A percentile compares a stretch with the other conserved stretches of the same genome.
These are phyloP conservation scores for Patellifolia procumbens DNA, from an alignment of 179 eudicot genomes.

Conservation along the genomic window DNA sequence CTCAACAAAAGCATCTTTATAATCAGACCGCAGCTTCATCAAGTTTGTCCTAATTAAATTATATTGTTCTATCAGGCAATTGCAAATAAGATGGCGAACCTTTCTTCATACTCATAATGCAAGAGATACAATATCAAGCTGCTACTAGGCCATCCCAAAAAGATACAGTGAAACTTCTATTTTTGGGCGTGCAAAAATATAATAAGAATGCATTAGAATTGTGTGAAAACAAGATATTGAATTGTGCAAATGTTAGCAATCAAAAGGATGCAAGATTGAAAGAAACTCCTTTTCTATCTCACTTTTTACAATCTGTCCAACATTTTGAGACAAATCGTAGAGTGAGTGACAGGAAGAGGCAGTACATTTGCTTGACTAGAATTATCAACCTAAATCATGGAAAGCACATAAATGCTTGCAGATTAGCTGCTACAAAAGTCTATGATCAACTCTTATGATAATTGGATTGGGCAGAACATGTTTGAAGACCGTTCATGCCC, in stretches of 20 bases:
- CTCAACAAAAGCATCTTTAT: conserved; percentile 90
- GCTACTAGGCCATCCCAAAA: neutral
- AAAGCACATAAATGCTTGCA: neutral
- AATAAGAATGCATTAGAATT: neutral
- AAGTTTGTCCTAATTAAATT: conserved; percentile 75
- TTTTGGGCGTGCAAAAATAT: neutral
- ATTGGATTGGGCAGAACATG: conserved; percentile 1
- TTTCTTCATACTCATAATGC: neutral
- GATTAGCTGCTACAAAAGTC: no score
- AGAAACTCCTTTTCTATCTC: neutral
- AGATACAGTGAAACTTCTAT: neutral
- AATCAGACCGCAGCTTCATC: conserved; percentile 99
- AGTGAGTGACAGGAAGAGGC: neutral
- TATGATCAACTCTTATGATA: neutral
- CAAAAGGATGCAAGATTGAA: neutral
- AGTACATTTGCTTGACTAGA: neutral
- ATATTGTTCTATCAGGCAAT: conserved; percentile 18
- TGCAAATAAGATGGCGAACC: conserved; percentile 3
- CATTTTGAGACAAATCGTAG: neutral
- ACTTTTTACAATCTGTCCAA: neutral
- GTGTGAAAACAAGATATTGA: neutral
- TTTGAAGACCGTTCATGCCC: no score
- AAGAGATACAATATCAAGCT: neutral
- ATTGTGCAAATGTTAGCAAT: neutral
- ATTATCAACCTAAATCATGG: neutral